Evolutionary conservation across 495 filamentous ascomycete genomes (phyloP), one percentile per base, ranked within the genome.

Genomic region (Podospora anserina): DNA sequence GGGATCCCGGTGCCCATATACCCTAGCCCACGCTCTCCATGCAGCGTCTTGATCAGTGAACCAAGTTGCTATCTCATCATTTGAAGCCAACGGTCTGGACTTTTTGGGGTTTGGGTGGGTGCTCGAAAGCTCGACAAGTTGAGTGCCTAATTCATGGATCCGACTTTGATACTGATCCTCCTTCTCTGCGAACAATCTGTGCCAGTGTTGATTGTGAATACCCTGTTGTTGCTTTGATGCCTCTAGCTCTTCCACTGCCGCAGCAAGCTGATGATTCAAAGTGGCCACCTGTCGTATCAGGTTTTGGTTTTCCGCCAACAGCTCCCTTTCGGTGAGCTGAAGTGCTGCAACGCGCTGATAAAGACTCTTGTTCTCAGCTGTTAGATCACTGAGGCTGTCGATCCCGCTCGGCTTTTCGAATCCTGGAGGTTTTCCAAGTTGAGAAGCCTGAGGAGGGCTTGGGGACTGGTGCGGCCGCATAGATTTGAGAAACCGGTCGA

Each of bases 261-360:
- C 39, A 3, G 5, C 39, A 49, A 49, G 39, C 39, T 49, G 39
- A 11, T 49, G 39, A 11, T 49, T 49, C 13, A 49, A 49, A 16
- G 13, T 11, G 39, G 39, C 59, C 0, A 70, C 20, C 34, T 73
- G 67, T 6, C 54, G 58, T 18, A 55, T 58, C 3, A 73, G 64
- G 2, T 71, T 64, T 23, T 69, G 69, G 49, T 71, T 73, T 28
- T 69, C 66, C 19, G 66, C 63, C 0, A 65, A 39, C 2, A 74
- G 63, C 9, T 69, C 65, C 26, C 68, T 60, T 55, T 74, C 72
- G 7, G 56, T 71, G 34, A 62, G 69, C n/a, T 71, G 67, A 27
- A 74, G 16, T 5, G 60, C 62, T 2, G 70, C 61, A 5, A 74
- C 63, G 0, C 72, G 67, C 54, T 74, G 67, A 16, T 74, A 66